These are phyloP conservation scores for Dictyophora rubrovolvata DNA, from an alignment of 768 basidiomycete species.

Conservation along the genomic window DNA sequence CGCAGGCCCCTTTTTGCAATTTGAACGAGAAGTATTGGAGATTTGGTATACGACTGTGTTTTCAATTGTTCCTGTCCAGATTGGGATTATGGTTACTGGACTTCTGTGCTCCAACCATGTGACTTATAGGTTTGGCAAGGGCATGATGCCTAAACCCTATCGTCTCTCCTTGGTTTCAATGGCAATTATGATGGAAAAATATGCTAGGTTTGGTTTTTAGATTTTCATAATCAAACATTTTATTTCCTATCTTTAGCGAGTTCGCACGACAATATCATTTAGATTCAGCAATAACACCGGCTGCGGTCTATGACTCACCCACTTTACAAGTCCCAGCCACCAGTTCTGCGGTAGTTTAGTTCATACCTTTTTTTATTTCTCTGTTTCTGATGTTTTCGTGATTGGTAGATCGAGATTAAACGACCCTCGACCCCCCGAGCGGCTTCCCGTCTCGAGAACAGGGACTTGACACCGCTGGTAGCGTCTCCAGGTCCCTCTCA, in stretches of 20 bases:
- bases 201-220: not conserved
- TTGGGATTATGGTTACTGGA: conserved; percentile 50
- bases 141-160: conserved; percentile 81
- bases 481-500: too few species aligned
- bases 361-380: too few species aligned
- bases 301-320: not conserved
- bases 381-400: too few species aligned
- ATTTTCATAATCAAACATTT: too few species aligned
- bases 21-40: conserved; percentile 43
- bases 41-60: conserved; percentile 62
- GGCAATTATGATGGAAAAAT: not conserved
- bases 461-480: too few species aligned
- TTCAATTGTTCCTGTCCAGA: conserved; percentile 56
- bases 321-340: not conserved
- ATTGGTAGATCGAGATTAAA: too few species aligned
- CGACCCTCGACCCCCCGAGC: too few species aligned
- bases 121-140: conserved; percentile 81
- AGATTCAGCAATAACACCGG: not conserved
- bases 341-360: too few species aligned
- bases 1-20: conserved; percentile 51
- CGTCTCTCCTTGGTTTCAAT: conserved; percentile 28
- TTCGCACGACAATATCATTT: not conserved
- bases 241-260: not conserved
- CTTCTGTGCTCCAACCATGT: conserved; percentile 75
- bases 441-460: too few species aligned